Evolutionary conservation across 169 alveolate genomes (phyloP).

Genomic region (Plasmodium gonderi): DNA sequence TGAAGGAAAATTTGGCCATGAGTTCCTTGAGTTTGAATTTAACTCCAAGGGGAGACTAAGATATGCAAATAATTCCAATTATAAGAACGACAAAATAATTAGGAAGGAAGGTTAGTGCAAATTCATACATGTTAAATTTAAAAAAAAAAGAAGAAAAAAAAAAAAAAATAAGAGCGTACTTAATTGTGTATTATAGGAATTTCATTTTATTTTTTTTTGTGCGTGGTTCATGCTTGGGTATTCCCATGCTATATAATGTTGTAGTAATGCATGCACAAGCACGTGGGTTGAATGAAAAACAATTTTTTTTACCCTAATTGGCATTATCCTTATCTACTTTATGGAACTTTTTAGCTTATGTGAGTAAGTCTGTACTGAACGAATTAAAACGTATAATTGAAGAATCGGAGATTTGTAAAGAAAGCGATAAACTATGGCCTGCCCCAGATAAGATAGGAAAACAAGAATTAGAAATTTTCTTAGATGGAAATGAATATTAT

Average conservation of each 20-base stretch:
- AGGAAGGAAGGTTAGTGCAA: slow-evolving; percentile 93
- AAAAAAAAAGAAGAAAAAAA: too few relatives aligned
- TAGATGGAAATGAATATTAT: slow-evolving; percentile 87
- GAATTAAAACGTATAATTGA: slow-evolving; percentile 91
- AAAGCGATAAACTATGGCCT: slow-evolving; percentile 96
- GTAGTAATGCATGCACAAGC: too few relatives aligned
- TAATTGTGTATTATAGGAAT: too few relatives aligned
- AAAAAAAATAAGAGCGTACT: too few relatives aligned
- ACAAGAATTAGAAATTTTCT: slow-evolving; percentile 96
- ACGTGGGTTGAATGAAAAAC: too few relatives aligned
- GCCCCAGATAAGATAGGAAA: slow-evolving; percentile 96
- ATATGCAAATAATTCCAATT: slow-evolving; percentile 97
- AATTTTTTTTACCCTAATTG: neutral
- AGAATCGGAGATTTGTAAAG: slow-evolving; percentile 92
- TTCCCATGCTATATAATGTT: neutral
- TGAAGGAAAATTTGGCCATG: slow-evolving; percentile 96
- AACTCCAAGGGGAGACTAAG: slow-evolving; percentile 94
- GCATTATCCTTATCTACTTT: neutral
- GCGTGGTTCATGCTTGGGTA: neutral
- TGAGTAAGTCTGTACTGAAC: slow-evolving; percentile 84
- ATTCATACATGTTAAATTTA: slow-evolving; percentile 72
- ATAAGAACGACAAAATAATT: slow-evolving; percentile 93
- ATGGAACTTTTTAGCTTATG: slow-evolving; percentile 78
- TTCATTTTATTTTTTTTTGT: slow-evolving; percentile 43
- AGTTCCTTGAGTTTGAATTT: slow-evolving; percentile 97